Conservation (phyloP, 805 yeast species). For the Peterozyma toletana region DNA sequence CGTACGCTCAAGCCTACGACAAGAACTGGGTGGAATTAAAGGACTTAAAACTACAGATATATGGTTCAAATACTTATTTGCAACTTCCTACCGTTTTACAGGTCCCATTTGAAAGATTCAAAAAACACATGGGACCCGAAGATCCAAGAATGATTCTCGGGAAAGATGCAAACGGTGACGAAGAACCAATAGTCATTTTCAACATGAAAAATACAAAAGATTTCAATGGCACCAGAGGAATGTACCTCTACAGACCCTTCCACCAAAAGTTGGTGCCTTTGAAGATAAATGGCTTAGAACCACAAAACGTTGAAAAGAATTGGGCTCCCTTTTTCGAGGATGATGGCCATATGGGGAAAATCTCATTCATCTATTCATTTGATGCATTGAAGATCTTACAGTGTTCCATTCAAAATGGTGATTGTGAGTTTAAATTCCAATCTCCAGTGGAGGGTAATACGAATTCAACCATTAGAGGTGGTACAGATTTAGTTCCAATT, state of each 20-base stretch:
- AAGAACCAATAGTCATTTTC: conserved; percentile 40
- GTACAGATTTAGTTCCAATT: conserved; percentile 21
- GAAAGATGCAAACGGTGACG: conserved; percentile 24
- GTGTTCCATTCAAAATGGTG: conserved; percentile 23
- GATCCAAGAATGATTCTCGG: conserved; percentile 35
- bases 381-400: conserved; percentile 25
- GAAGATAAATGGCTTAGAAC: conserved; percentile 16
- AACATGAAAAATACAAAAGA: conserved; percentile 24
- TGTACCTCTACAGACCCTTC: conserved; percentile 27
- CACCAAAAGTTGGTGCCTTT: conserved; percentile 11
- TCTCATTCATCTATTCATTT: conserved; percentile 22
- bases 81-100: conserved; percentile 4
- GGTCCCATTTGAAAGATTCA: conserved; percentile 6
- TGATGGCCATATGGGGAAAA: conserved; percentile 15
- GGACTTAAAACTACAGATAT: not conserved
- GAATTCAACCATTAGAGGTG: conserved; percentile 17
- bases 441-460: no score
- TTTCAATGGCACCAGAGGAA: conserved; percentile 16
- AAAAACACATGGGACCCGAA: conserved; percentile 32
- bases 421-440: conserved; percentile 10
- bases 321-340: conserved; percentile 34
- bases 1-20: conserved; percentile 32
- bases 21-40: conserved; percentile 37
- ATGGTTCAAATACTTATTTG: not conserved
- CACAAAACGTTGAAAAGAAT: conserved; percentile 21